Evolutionary conservation across 148 eudicot species (phyloP), one percentile per base, ranked within the genome.

Genomic region (Bassia scoparia): DNA sequence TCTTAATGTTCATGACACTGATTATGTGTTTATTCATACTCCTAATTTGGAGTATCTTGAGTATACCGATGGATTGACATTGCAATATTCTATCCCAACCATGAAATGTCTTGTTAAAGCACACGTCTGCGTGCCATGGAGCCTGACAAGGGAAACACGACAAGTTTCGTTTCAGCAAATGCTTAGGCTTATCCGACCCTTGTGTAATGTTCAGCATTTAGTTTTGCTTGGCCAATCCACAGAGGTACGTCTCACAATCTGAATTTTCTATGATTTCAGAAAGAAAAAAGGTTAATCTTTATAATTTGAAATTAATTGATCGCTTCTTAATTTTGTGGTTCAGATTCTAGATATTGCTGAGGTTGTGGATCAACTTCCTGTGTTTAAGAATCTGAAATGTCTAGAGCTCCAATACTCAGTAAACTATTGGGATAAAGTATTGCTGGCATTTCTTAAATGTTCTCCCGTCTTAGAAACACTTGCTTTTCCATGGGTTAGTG

Each of bases 21-120:
- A 33, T 15, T 30, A 65, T 69, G 60, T 79, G 70, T 48, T 24
- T 41, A 60, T 79, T 41, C 62, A 79, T 48, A 74, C 77, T 67
- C 81, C 81, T 29, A 60, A 55, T 71, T 71, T 80, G 49, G n/a
- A 31, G 66, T 50, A 61, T 70, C 61, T 76, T 13, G 8, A 1
- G 1, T 61, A 31, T 15, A 18, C 3, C 3, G 37, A 52, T 64
- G 20, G 27, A n/a, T 38, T 26, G 11, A 31, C 55, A 16, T 1
- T 7, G 4, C 29, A n/a, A 2, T 81, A 76, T 61, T 43, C 30
- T 14, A 6, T 76, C 18, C 20, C 52, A 43, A 55, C 61, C 31
- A 17, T 67, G 33, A 12, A 49, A 61, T 65, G 33, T 54, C 77
- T 76, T 20, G 61, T 50, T 13, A 68, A 46, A 61, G 83, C 77